These are phyloP conservation scores for Truncatella angustata DNA, from an alignment of 2,329 filamentous ascomycete genomes.

Conservation along the genomic window DNA sequence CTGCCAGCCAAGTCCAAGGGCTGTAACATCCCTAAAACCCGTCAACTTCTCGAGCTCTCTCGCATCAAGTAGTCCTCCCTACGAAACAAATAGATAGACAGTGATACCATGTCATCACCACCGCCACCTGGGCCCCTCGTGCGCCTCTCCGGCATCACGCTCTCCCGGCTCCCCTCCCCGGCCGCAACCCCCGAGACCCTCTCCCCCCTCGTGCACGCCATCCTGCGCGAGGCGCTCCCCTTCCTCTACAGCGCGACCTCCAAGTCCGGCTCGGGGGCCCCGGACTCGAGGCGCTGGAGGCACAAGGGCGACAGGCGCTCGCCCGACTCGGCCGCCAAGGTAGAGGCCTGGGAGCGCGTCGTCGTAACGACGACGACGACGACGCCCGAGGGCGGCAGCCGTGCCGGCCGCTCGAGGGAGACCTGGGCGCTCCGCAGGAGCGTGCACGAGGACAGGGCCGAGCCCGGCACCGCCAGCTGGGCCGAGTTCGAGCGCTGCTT, in stretches of 20 bases:
- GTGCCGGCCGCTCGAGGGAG: too few species aligned
- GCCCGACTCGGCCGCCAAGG: conserved; percentile 44
- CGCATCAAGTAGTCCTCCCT: too few species aligned
- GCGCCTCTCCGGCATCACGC: conserved; percentile 51
- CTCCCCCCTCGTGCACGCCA: conserved; percentile 46
- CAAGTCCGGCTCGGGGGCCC: conserved; percentile 22
- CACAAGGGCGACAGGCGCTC: conserved; percentile 48
- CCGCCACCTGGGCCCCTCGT: too few species aligned
- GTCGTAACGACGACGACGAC: not conserved
- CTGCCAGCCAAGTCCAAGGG: too few species aligned
- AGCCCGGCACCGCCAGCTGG: conserved; percentile 57
- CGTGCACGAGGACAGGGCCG: conserved; percentile 53
- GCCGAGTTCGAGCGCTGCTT: conserved; percentile 61
- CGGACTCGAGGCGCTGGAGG: conserved; percentile 47
- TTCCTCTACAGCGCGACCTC: conserved; percentile 58
- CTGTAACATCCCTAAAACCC: too few species aligned
- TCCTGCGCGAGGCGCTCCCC: conserved; percentile 57
- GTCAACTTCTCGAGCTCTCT: too few species aligned
- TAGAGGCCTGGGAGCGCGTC: conserved; percentile 53
- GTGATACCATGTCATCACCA: conserved; percentile 19
- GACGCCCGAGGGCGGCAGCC: too few species aligned
- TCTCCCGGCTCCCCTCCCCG: conserved; percentile 44
- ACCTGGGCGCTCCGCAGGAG: conserved; percentile 65
- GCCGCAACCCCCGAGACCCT: conserved; percentile 41
- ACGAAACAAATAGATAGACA: not conserved